These are phyloP conservation scores for Saccharomyces hybrid DNA, from an alignment of 1,139 yeast genomes.

Conservation along the genomic window DNA sequence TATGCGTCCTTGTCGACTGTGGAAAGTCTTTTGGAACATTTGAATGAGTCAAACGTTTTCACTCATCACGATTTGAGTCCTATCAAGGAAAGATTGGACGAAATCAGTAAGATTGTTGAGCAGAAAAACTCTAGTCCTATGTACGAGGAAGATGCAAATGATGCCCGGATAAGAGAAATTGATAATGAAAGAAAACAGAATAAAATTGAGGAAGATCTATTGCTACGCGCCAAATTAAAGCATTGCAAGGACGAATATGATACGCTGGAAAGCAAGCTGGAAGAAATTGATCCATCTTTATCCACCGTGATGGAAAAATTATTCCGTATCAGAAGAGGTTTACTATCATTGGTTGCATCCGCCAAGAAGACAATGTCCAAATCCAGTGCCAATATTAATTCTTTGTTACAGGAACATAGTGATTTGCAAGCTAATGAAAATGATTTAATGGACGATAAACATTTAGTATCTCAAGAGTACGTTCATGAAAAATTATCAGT, in stretches of 20 bases:
- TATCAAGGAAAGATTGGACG: constrained; percentile 60
- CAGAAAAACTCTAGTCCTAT: constrained; percentile 35
- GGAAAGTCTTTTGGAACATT: constrained; percentile 69
- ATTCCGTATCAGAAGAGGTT: constrained; percentile 46
- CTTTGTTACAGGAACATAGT: not conserved
- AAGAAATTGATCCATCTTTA: constrained; percentile 50
- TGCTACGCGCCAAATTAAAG: constrained; percentile 52
- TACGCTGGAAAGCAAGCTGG: constrained; percentile 46
- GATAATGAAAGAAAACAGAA: constrained; percentile 29
- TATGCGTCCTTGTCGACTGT: constrained; percentile 85
- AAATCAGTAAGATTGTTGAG: constrained; percentile 55
- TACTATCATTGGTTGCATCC: constrained; percentile 43
- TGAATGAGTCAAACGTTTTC: constrained; percentile 71
- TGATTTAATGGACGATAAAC: constrained; percentile 9
- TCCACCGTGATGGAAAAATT: constrained; percentile 46
- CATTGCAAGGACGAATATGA: constrained; percentile 50
- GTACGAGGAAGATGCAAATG: constrained; percentile 16
- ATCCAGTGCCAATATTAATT: not conserved
- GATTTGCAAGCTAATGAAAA: constrained; percentile 30
- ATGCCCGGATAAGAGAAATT: constrained; percentile 20
- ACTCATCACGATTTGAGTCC: constrained; percentile 79
- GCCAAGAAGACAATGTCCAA: constrained; percentile 15
- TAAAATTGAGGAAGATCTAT: constrained; percentile 48
- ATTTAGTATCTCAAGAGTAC: constrained; percentile 16
- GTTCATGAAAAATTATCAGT: constrained; percentile 31